Percentiles rank a stretch among this genome's conserved stretches.
These are phyloP conservation scores for Lentinula edodes DNA, from an alignment of 768 basidiomycete species.

Conservation along the genomic window DNA sequence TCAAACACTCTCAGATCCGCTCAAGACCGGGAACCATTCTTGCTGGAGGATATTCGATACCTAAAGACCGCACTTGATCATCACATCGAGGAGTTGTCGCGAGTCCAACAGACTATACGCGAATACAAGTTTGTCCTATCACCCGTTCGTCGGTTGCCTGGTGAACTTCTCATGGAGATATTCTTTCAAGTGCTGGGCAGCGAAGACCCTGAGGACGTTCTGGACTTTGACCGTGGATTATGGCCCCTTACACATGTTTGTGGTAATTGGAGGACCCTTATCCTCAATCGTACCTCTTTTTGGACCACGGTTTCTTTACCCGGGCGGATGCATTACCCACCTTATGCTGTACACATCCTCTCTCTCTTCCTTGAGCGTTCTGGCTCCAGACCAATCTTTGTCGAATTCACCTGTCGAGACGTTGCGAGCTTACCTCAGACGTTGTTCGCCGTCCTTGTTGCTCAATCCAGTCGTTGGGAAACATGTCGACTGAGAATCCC, in stretches of 20 bases:
- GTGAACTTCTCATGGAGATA: conserved; percentile 3
- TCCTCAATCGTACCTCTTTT: neutral
- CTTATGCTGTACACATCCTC: neutral
- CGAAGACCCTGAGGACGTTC: neutral
- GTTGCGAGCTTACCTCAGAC: neutral
- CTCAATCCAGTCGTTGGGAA: neutral
- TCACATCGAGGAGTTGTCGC: neutral
- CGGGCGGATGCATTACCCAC: neutral
- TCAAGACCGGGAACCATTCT: neutral
- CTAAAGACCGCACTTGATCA: neutral
- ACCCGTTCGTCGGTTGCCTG: conserved; percentile 2
- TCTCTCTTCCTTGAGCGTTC: neutral
- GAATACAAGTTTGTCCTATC: neutral
- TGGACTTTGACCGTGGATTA: neutral
- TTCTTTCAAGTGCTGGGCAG: neutral
- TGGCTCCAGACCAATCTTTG: neutral
- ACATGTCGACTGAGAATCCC: neutral
- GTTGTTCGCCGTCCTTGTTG: neutral
- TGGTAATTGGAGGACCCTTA: neutral
- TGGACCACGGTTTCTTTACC: conserved; percentile 1
- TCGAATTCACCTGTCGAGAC: neutral
- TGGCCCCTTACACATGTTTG: conserved; percentile 2
- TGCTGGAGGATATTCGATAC: neutral
- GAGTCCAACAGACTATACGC: neutral
- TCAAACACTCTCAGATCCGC: neutral